These are phyloP conservation scores for Erythrobasidium hasegawianum DNA, from an alignment of 1,284 basidiomycete genomes.

Conservation along the genomic window DNA sequence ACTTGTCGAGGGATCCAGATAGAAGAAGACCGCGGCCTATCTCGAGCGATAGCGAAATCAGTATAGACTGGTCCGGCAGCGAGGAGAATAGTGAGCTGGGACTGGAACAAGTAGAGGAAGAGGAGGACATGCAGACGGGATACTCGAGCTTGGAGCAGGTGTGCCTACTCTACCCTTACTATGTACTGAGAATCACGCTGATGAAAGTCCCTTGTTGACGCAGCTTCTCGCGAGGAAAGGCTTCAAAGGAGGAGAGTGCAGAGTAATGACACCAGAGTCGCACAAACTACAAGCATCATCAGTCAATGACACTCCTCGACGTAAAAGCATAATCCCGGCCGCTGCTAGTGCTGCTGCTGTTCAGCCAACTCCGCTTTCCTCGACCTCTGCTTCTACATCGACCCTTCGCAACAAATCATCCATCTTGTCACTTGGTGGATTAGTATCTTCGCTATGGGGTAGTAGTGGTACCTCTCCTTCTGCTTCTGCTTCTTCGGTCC, in stretches of 20 bases:
- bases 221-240: constrained; percentile 30
- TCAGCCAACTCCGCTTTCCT: too few relatives aligned
- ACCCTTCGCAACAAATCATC: constrained; percentile 15
- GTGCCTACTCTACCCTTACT: too few relatives aligned
- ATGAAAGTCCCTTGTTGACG: background rate
- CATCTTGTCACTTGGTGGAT: constrained; percentile 10
- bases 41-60: background rate
- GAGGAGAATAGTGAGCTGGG: background rate
- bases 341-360: background rate
- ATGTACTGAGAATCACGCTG: background rate
- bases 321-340: too few relatives aligned
- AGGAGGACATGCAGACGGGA: constrained; percentile 16
- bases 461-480: background rate
- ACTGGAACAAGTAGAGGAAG: background rate
- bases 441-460: constrained; percentile 22
- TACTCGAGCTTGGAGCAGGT: constrained; percentile 33
- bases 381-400: too few relatives aligned
- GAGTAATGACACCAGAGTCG: constrained; percentile 1
- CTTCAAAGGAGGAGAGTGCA: constrained; percentile 20
- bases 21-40: too few relatives aligned
- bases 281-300: too few relatives aligned
- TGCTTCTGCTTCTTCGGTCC: too few relatives aligned
- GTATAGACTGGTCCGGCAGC: background rate
- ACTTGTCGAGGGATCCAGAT: too few relatives aligned
- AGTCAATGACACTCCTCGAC: too few relatives aligned